Evolutionary conservation across 2,329 filamentous ascomycete genomes (phyloP).

Genomic region (Nectriaceae sp.): DNA sequence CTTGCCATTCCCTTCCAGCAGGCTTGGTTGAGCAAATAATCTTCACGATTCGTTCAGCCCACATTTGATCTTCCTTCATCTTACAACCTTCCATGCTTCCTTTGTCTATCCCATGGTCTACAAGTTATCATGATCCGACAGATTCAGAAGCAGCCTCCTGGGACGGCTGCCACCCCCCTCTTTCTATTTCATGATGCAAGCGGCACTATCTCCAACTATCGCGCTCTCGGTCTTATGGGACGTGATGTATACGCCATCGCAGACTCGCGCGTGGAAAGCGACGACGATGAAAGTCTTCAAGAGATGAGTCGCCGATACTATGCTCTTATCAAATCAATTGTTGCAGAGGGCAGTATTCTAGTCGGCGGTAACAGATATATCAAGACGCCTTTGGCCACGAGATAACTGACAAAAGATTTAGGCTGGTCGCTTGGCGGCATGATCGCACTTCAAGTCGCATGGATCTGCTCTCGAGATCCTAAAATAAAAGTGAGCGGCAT

Average conservation of each 20-base stretch:
- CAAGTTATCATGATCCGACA: neutral
- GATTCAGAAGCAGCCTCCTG: neutral
- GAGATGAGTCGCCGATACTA: constrained; percentile 1
- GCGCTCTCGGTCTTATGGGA: neutral
- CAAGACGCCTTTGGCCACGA: neutral
- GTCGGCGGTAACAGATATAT: neutral
- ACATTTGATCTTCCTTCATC: neutral
- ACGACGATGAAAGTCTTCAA: neutral
- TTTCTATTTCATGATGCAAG: constrained; percentile 1
- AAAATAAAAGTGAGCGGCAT: neutral
- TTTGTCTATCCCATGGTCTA: neutral
- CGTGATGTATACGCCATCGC: neutral
- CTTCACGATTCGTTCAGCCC: neutral
- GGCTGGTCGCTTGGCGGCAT: neutral
- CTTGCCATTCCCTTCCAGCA: neutral
- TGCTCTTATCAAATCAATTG: neutral
- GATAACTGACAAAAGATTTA: neutral
- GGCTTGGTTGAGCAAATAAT: neutral
- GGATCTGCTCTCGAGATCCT: neutral
- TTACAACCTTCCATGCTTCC: no score
- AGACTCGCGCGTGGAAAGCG: neutral
- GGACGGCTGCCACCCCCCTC: neutral
- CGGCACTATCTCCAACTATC: neutral
- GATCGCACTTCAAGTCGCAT: constrained; percentile 1
- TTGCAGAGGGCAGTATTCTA: neutral